phyloP scores from a whole-genome alignment of 345 rosid genomes.

The Linum trigynum region DNA sequence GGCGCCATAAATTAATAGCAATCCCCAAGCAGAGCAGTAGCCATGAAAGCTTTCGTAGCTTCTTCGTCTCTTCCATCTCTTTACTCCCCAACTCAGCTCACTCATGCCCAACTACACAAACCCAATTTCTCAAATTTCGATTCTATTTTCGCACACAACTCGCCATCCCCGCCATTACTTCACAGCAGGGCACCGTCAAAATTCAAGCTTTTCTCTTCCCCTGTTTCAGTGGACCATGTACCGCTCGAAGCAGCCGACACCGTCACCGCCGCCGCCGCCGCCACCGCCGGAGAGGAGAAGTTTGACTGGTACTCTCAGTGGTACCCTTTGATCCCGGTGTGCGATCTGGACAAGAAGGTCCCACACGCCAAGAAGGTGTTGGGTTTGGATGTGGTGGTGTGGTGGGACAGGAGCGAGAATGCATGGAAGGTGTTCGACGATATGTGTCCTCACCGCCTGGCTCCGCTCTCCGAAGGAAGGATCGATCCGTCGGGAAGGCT shows the following conservation, averaged over 20 bases:
- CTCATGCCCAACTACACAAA: background rate
- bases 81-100: background rate
- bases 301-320: constrained; percentile 2
- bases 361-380: constrained; percentile 5
- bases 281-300: background rate
- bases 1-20: too few species aligned
- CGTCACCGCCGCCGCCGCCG: background rate
- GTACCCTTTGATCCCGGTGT: background rate
- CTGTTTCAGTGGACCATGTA: background rate
- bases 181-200: background rate
- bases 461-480: constrained; percentile 7
- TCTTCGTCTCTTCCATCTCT: background rate
- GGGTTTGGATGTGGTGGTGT: constrained; percentile 5
- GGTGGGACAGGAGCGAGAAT: background rate
- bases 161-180: background rate
- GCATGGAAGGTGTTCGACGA: too few species aligned
- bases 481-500: constrained; percentile 8
- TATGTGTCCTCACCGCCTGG: constrained; percentile 1
- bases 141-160: background rate
- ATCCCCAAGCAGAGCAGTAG: background rate
- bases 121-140: background rate
- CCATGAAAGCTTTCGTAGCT: background rate
- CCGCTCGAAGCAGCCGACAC: background rate
- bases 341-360: background rate
- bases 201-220: background rate